Base-by-base conservation (phyloP, 169 alveolate genomes). In the Plasmodium gaboni region DNA sequence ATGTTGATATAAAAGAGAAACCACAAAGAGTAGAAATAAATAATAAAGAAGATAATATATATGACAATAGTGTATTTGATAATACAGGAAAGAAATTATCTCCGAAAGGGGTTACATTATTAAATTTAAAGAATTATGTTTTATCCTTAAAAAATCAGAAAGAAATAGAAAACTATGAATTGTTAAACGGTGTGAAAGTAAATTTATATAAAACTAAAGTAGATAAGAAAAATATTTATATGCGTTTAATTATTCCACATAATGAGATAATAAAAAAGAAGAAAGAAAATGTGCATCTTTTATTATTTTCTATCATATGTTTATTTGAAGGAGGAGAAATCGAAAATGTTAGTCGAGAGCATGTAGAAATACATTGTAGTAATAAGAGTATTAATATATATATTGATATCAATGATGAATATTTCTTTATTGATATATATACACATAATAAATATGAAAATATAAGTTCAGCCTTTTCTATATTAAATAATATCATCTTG, bases 281-380 rank as follows among this genome's bases (percentile, higher is more conserved):
- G 53, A 67, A 67, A 19, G 24, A 83, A 24, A 83, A 69, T 60
- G 72, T 42, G 8, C 69, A 68, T 19, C 28, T 61, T 19, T 68
- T 83, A 68, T 68, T 83, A 57, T 83, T 83, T 61, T 83, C 91
- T 67, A 48, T 83, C 24, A 83, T 83, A 22, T 89, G 94, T 17
- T 71, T 95, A 94, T 94, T 95, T 95, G 97, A 95, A 61, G 96
- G 97, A 4, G 97, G 97, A 9, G 96, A 96, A 48, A 83, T 95
- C 70, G 97, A 95, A 28, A 74, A 87, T 57, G 88, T 91, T 59
- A 74, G 95, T 73, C 76, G 97, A n/a, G 90, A 88, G 74, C 94
- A 94, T 89, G 96, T 95, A 26, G 97, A 95, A 91, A 73, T 93
- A 83, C 95, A 93, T 69, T 95, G 97, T 72, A 94, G 94, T 46